Percentiles rank a stretch among this genome's conserved stretches.
Conservation (phyloP, 345 rosid genomes). For the Clausena lansium region DNA sequence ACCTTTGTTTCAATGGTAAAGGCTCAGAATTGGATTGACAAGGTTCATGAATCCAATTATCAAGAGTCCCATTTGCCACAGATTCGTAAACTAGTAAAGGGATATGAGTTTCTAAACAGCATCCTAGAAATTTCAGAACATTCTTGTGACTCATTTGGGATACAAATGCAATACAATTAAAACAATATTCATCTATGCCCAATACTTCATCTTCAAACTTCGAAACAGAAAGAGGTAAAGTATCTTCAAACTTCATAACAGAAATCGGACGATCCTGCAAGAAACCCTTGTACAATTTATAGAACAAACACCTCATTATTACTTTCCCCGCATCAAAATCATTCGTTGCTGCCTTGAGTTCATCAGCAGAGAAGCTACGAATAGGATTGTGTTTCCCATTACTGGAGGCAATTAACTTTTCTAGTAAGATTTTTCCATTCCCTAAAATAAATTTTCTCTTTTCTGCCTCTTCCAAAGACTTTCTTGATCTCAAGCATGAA, state of each 20-base stretch:
- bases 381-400: slow-evolving; percentile 19
- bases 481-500: neutral
- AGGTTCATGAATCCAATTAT: neutral
- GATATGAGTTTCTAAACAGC: neutral
- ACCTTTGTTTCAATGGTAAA: neutral
- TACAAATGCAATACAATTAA: neutral
- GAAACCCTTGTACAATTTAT: slow-evolving; percentile 4
- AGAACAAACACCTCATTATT: neutral
- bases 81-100: neutral
- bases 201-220: neutral
- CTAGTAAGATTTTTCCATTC: slow-evolving; percentile 18
- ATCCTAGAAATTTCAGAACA: neutral
- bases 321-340: neutral
- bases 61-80: neutral
- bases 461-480: neutral
- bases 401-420: slow-evolving; percentile 14
- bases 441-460: neutral
- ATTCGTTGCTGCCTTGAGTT: slow-evolving; percentile 18
- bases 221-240: neutral
- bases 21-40: neutral
- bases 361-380: slow-evolving; percentile 7
- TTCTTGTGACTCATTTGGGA: neutral
- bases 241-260: slow-evolving; percentile 8
- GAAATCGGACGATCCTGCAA: slow-evolving; percentile 12
- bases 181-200: too few relatives aligned